Evolutionary conservation across 106 monocot species (phyloP).

Genomic region (Cymbidium sinense): DNA sequence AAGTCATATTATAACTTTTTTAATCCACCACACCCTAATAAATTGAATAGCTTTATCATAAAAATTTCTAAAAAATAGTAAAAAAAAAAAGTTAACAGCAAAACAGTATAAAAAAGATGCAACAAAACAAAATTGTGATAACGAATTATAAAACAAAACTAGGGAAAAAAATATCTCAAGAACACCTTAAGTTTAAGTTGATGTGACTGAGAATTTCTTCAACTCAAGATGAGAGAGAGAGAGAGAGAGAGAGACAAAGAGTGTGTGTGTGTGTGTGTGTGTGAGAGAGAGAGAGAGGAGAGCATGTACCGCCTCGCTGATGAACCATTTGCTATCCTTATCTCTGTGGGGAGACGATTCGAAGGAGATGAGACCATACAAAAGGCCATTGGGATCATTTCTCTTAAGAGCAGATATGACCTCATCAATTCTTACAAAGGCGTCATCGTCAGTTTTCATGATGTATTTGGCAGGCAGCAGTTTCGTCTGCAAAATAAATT

Average conservation of each 20-base stretch:
- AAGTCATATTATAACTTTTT: too few species aligned
- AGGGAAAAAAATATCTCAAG: too few species aligned
- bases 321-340: conserved; percentile 84
- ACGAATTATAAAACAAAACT: too few species aligned
- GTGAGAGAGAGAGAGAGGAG: background rate
- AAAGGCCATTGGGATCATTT: conserved; percentile 31
- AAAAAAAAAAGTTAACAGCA: too few species aligned
- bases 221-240: background rate
- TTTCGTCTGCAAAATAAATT: conserved; percentile 45
- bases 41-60: too few species aligned
- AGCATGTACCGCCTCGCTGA: conserved; percentile 49
- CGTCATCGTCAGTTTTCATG: conserved; percentile 98
- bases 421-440: conserved; percentile 91
- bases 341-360: conserved; percentile 82
- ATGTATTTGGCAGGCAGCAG: conserved; percentile 73
- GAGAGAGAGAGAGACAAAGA: background rate
- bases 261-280: too few species aligned
- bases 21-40: too few species aligned
- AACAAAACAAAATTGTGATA: too few species aligned
- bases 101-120: too few species aligned
- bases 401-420: conserved; percentile 48
- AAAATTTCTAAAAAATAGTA: too few species aligned
- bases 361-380: conserved; percentile 81
- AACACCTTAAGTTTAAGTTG: background rate
- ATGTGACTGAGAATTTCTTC: background rate